These are phyloP conservation scores for Neonothopanus nambi DNA, from an alignment of 1,284 basidiomycete genomes.

Conservation along the genomic window DNA sequence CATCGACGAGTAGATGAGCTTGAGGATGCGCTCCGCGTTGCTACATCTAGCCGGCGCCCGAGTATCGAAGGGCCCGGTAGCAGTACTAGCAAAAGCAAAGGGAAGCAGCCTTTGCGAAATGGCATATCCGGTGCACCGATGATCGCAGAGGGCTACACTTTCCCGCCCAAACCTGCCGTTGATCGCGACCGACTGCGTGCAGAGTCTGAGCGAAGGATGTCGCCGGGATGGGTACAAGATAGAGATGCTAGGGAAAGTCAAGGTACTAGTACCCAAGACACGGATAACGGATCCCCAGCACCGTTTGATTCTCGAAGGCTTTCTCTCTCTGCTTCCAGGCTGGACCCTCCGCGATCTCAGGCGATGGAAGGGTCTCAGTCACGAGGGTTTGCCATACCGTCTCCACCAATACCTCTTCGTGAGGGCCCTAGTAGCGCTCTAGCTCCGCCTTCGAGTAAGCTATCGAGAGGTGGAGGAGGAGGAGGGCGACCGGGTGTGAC, in stretches of 20 bases:
- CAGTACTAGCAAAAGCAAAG: slow-evolving; percentile 29
- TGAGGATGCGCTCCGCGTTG: slow-evolving; percentile 50
- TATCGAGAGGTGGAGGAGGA: slow-evolving; percentile 11
- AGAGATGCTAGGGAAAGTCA: slow-evolving; percentile 28
- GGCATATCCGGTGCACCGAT: slow-evolving; percentile 27
- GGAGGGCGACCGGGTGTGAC: slow-evolving; percentile 27
- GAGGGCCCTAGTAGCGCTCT: slow-evolving; percentile 25
- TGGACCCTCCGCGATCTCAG: slow-evolving; percentile 40
- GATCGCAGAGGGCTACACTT: slow-evolving; percentile 47
- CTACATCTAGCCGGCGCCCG: slow-evolving; percentile 33
- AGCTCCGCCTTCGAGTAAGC: slow-evolving; percentile 21
- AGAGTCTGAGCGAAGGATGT: slow-evolving; percentile 25
- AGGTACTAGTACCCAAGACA: slow-evolving; percentile 29
- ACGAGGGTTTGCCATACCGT: slow-evolving; percentile 25
- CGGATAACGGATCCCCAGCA: slow-evolving; percentile 43
- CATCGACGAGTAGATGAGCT: slow-evolving; percentile 57
- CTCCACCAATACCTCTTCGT: slow-evolving; percentile 33
- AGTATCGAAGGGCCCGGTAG: slow-evolving; percentile 28
- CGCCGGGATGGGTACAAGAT: slow-evolving; percentile 38
- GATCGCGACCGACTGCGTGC: slow-evolving; percentile 20
- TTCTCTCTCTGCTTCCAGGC: slow-evolving; percentile 48
- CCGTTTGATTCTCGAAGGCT: slow-evolving; percentile 50
- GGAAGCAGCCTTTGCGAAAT: slow-evolving; percentile 37
- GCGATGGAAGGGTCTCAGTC: neutral
- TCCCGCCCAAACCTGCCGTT: slow-evolving; percentile 38